phyloP scores from a whole-genome alignment of 352 stramenopile genomes.

The Pythium oligandrum region DNA sequence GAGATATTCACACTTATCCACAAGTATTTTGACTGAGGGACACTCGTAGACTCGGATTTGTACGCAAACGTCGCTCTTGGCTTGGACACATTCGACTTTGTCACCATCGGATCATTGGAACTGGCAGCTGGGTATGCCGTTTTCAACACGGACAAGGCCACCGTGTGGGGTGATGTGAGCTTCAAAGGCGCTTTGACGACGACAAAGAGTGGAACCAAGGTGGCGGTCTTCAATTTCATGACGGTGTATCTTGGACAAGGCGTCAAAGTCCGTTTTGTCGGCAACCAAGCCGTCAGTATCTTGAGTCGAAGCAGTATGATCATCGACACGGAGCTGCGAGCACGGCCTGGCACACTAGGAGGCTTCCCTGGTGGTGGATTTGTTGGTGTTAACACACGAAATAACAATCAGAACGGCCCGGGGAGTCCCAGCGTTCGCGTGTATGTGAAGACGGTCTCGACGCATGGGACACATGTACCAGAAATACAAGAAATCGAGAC shows the following conservation, averaged over 20 bases:
- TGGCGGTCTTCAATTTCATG: constrained; percentile 96
- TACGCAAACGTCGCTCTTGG: constrained; percentile 25
- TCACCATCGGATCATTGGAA: constrained; percentile 70
- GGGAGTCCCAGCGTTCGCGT: constrained; percentile 88
- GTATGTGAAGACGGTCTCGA: constrained; percentile 91
- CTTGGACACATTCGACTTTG: constrained; percentile 59
- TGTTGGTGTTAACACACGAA: constrained; percentile 43
- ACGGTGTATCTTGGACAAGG: constrained; percentile 85
- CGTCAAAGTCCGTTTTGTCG: constrained; percentile 84
- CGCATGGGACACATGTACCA: constrained; percentile 69
- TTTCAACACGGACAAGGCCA: constrained; percentile 64
- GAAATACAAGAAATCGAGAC: constrained; percentile 92
- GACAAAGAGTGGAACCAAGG: constrained; percentile 75
- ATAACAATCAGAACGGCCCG: constrained; percentile 93
- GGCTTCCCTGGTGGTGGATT: constrained; percentile 91
- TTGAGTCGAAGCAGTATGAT: constrained; percentile 89
- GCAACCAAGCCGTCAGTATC: constrained; percentile 84
- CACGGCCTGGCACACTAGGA: constrained; percentile 86
- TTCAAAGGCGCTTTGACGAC: constrained; percentile 52
- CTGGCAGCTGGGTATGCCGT: constrained; percentile 69
- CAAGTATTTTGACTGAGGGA: neutral
- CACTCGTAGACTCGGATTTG: neutral
- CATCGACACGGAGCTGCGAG: constrained; percentile 84
- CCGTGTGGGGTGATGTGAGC: constrained; percentile 51
- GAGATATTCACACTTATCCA: neutral